Percentiles rank a stretch among this genome's conserved stretches.
These are phyloP conservation scores for Paraphaeosphaeria minitans DNA, from an alignment of 2,329 filamentous ascomycete genomes.

Conservation along the genomic window DNA sequence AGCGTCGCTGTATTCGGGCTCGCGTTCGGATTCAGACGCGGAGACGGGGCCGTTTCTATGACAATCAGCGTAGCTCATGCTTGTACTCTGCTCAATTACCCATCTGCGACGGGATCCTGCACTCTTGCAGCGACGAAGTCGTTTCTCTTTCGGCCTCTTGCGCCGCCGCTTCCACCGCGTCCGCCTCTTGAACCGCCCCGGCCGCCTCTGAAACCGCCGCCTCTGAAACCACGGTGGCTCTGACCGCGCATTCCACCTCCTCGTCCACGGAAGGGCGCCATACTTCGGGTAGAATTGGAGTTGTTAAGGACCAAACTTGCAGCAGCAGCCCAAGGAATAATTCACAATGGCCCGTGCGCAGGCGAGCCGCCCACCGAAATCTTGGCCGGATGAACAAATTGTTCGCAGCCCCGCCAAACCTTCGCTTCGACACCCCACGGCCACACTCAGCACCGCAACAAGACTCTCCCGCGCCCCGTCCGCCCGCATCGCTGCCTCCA, in stretches of 20 bases:
- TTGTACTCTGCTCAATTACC: constrained; percentile 25
- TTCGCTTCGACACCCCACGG: constrained; percentile 12
- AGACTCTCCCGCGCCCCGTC: constrained; percentile 20
- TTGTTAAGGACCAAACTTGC: background rate
- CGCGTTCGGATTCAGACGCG: constrained; percentile 28
- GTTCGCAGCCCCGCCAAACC: constrained; percentile 17
- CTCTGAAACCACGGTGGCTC: constrained; percentile 26
- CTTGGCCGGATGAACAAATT: constrained; percentile 27
- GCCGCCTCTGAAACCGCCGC: constrained; percentile 31
- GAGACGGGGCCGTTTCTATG: constrained; percentile 21
- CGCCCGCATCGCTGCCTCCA: constrained; percentile 48
- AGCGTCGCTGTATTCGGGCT: constrained; percentile 30
- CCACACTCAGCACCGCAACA: constrained; percentile 20
- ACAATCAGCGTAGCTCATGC: constrained; percentile 20
- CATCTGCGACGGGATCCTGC: constrained; percentile 35
- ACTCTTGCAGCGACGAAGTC: constrained; percentile 36
- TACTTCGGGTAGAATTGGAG: background rate
- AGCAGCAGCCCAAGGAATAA: constrained; percentile 17
- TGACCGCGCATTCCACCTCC: constrained; percentile 36
- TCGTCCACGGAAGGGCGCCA: constrained; percentile 25
- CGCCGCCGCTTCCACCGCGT: constrained; percentile 35
- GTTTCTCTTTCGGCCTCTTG: constrained; percentile 37
- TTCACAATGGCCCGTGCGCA: constrained; percentile 36
- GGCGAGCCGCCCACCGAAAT: constrained; percentile 36
- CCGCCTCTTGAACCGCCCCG: constrained; percentile 29